A percentile compares a stretch with the other conserved stretches of the same genome.
phyloP scores from a whole-genome alignment of 179 eudicot species.

The Vitellaria paradoxa region DNA sequence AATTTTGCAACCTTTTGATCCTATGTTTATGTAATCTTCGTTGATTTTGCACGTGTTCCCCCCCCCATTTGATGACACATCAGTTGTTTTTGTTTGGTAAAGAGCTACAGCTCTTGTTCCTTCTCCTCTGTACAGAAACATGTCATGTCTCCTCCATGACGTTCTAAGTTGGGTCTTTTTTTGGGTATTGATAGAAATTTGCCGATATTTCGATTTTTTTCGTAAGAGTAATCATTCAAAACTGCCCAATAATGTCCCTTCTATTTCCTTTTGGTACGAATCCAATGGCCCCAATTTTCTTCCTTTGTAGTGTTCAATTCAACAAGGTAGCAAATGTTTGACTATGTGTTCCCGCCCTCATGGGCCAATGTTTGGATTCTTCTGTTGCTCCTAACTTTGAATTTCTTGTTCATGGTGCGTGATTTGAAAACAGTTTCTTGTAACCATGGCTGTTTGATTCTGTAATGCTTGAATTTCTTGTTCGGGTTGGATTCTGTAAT shows the following conservation, averaged over 20 bases:
- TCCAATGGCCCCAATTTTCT: constrained; percentile 2
- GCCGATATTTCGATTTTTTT: too few relatives aligned
- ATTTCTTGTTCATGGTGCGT: constrained; percentile 1
- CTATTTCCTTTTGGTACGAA: neutral
- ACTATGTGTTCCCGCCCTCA: neutral
- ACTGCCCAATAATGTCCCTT: neutral
- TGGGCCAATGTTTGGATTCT: constrained; percentile 1
- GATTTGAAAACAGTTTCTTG: neutral
- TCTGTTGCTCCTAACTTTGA: constrained; percentile 7
- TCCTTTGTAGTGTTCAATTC: neutral
- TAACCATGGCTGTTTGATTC: constrained; percentile 33
- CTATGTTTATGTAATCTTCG: neutral
- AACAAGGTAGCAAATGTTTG: constrained; percentile 1
- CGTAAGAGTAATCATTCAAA: neutral
- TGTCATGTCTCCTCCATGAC: neutral
- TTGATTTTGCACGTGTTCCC: neutral
- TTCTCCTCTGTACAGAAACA: neutral
- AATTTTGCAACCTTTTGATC: neutral
- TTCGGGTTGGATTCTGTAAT: constrained; percentile 22
- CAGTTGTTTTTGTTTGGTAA: constrained; percentile 13
- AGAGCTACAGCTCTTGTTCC: neutral
- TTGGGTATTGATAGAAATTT: too few relatives aligned
- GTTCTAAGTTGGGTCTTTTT: too few relatives aligned
- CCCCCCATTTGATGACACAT: neutral
- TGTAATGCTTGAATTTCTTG: constrained; percentile 36